phyloP scores from a whole-genome alignment of 2,329 filamentous ascomycete genomes.

The Penicillium psychrosexuale region DNA sequence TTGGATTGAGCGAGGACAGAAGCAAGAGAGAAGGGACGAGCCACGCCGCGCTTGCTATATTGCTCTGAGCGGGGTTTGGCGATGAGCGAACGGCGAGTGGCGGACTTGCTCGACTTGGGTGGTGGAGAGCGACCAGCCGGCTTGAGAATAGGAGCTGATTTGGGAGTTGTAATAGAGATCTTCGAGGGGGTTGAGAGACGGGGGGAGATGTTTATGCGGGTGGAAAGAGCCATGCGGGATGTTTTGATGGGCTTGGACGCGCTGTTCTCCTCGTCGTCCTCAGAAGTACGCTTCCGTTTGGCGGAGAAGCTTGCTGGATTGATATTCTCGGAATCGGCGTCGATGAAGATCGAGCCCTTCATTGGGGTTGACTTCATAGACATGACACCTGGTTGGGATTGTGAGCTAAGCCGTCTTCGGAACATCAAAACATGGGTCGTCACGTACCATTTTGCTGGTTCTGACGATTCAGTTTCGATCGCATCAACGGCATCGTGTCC shows the following conservation, averaged over 20 bases:
- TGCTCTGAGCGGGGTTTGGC: conserved; percentile 68
- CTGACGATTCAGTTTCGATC: conserved; percentile 32
- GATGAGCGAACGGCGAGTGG: conserved; percentile 63
- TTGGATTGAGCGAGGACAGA: conserved; percentile 63
- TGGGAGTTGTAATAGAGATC: conserved; percentile 31
- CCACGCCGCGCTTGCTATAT: conserved; percentile 45
- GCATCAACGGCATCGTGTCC: conserved; percentile 33
- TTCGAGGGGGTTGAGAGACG: conserved; percentile 26
- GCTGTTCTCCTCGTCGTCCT: conserved; percentile 33
- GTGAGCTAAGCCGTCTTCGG: conserved; percentile 7
- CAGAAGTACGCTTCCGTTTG: conserved; percentile 42
- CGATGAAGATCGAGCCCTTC: conserved; percentile 23
- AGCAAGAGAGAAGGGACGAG: conserved; percentile 76
- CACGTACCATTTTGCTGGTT: conserved; percentile 35
- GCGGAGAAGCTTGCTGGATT: conserved; percentile 54
- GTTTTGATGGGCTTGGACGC: conserved; percentile 51
- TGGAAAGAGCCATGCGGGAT: conserved; percentile 38
- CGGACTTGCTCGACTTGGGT: conserved; percentile 66
- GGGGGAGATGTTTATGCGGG: conserved; percentile 21
- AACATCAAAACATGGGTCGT: neutral
- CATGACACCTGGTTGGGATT: neutral
- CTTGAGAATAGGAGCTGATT: conserved; percentile 58
- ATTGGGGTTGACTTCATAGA: conserved; percentile 13
- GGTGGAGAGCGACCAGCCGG: conserved; percentile 79
- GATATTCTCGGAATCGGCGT: conserved; percentile 50